Evolutionary conservation across 371 early-diverging fungal species (phyloP).

Genomic region (Sporodiniella umbellata): DNA sequence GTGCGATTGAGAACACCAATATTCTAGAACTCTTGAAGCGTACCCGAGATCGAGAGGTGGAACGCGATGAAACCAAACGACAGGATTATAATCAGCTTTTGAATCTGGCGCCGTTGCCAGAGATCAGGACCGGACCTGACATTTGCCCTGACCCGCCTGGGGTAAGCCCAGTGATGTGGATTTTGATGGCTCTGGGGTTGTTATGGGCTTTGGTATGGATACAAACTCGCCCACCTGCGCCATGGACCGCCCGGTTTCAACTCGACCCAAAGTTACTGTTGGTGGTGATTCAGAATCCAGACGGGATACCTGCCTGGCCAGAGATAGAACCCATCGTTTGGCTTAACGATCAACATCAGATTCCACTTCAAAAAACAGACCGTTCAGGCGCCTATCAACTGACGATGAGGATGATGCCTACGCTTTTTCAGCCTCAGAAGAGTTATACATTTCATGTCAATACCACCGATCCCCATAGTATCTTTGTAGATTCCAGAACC

Average conservation of each 20-base stretch:
- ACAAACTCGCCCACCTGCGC: too few relatives aligned
- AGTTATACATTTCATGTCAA: neutral
- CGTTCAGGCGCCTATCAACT: slow-evolving; percentile 1
- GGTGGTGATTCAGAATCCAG: neutral
- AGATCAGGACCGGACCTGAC: too few relatives aligned
- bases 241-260: slow-evolving; percentile 15
- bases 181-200: too few relatives aligned
- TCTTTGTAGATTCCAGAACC: slow-evolving; percentile 1
- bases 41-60: slow-evolving; percentile 26
- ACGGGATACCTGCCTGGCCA: slow-evolving; percentile 6
- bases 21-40: slow-evolving; percentile 30
- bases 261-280: neutral
- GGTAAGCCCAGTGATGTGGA: neutral
- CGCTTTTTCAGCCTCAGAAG: too few relatives aligned
- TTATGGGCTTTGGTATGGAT: too few relatives aligned
- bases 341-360: slow-evolving; percentile 6
- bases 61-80: slow-evolving; percentile 2
- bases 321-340: slow-evolving; percentile 6
- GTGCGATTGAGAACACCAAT: slow-evolving; percentile 25
- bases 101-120: neutral
- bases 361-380: slow-evolving; percentile 5
- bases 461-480: slow-evolving; percentile 1
- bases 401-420: too few relatives aligned
- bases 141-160: neutral
- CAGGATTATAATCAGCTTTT: neutral